A percentile compares a stretch with the other conserved stretches of the same genome.
Evolutionary conservation across 2,329 filamentous ascomycete species (phyloP).

Genomic region (Purpureocillium takamizusanense): DNA sequence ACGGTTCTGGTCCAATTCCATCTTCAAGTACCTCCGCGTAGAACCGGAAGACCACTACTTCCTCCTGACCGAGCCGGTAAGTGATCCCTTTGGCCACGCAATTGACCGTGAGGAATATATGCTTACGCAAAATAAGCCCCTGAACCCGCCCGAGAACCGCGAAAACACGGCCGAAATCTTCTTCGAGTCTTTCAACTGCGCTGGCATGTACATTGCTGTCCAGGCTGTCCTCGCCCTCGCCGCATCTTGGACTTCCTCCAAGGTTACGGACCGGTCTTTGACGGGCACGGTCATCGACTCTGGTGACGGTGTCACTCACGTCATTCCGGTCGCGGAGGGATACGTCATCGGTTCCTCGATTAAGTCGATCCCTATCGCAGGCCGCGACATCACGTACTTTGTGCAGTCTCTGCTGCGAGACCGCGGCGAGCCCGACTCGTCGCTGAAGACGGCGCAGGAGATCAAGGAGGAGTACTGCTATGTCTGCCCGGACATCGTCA

Average conservation of each 20-base stretch:
- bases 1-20: slow-evolving; percentile 99
- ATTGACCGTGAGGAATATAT: not conserved
- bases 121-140: slow-evolving; percentile 49
- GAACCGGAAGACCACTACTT: slow-evolving; percentile 99
- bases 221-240: slow-evolving; percentile 94
- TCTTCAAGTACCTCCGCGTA: slow-evolving; percentile 98
- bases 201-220: slow-evolving; percentile 96
- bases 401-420: slow-evolving; percentile 94
- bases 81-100: slow-evolving; percentile 15
- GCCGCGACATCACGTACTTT: slow-evolving; percentile 97
- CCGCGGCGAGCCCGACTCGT: slow-evolving; percentile 92
- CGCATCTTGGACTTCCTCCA: slow-evolving; percentile 96
- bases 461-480: slow-evolving; percentile 99
- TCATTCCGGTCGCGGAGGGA: slow-evolving; percentile 95
- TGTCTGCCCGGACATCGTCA: slow-evolving; percentile 96
- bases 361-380: slow-evolving; percentile 97
- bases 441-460: slow-evolving; percentile 91
- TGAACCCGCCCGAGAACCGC: slow-evolving; percentile 97
- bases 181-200: slow-evolving; percentile 99
- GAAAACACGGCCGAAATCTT: slow-evolving; percentile 99
- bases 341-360: slow-evolving; percentile 99
- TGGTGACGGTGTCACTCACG: slow-evolving; percentile 96
- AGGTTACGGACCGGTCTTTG: slow-evolving; percentile 90
- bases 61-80: slow-evolving; percentile 89
- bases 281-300: slow-evolving; percentile 98